A percentile compares a stretch with the other conserved stretches of the same genome.
These are phyloP conservation scores for Testicularia cyperi DNA, from an alignment of 1,284 basidiomycete genomes.

Conservation along the genomic window DNA sequence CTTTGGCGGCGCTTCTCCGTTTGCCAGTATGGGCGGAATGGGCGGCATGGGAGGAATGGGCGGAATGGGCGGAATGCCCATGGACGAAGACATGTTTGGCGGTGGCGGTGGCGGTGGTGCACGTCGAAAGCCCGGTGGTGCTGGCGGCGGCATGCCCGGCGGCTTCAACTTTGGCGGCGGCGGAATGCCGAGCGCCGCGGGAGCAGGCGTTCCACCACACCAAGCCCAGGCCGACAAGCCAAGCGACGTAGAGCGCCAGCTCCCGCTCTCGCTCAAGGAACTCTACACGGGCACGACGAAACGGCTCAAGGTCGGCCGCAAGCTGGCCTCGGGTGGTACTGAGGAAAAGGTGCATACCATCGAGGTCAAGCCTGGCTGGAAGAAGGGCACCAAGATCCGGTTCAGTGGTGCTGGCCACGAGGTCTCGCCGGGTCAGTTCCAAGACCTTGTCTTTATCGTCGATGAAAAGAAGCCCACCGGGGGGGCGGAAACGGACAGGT, in stretches of 20 bases:
- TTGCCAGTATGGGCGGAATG: slow-evolving; percentile 50
- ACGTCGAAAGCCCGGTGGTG: slow-evolving; percentile 3
- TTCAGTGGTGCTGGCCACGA: slow-evolving; percentile 57
- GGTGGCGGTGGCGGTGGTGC: slow-evolving; percentile 32
- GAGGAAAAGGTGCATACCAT: slow-evolving; percentile 80
- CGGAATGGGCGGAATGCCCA: slow-evolving; percentile 42
- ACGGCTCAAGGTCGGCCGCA: slow-evolving; percentile 82
- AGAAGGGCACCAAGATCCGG: slow-evolving; percentile 59
- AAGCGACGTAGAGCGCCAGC: slow-evolving; percentile 76
- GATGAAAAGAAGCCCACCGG: slow-evolving; percentile 54
- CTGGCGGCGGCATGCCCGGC: slow-evolving; percentile 34
- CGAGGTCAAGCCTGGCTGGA: slow-evolving; percentile 59
- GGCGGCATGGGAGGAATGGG: slow-evolving; percentile 46
- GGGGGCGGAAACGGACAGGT: too few species aligned
- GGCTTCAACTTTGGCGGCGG: slow-evolving; percentile 14
- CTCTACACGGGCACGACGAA: slow-evolving; percentile 87
- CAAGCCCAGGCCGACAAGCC: slow-evolving; percentile 43
- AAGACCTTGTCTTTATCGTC: slow-evolving; percentile 59
- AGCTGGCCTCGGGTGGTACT: slow-evolving; percentile 70
- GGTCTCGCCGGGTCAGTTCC: slow-evolving; percentile 42
- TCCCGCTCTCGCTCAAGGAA: slow-evolving; percentile 85
- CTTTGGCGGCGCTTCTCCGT: slow-evolving; percentile 40
- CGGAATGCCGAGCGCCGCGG: not conserved
- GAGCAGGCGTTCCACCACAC: not conserved
- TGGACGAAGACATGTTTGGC: slow-evolving; percentile 45